Evolutionary conservation across 1,284 basidiomycete genomes (phyloP), one percentile per base, ranked within the genome.

Genomic region (Pseudozyma flocculosa): DNA sequence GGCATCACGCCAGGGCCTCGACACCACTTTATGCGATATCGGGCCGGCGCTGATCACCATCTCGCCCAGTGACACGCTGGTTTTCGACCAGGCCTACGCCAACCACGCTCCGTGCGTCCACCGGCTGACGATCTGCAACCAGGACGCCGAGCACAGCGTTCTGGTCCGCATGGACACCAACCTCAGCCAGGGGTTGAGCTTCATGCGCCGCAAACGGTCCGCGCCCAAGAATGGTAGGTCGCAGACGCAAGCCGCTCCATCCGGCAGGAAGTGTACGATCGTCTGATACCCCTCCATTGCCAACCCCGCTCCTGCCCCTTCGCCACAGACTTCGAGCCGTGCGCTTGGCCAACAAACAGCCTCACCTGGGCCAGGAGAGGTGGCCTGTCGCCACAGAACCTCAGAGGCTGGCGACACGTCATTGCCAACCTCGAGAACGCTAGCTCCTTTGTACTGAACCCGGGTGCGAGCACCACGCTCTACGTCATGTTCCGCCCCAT

Each of bases 361-460:
- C 43, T 64, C 11, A 44, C 45, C 11, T 77, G 75, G 75, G 73
- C 71, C 26, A 50, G 41, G 2, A 62, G 51, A 10, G 72, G 65
- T 34, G 75, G 75, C 13, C 61, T 76, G 7, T 50, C 62, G 23
- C 72, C 75, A 1, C 29, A 60, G 34, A 67, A 72, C 43, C 61
- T 76, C 14, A 55, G 68, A 30, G 63, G 68, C 11, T 54, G 75
- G 60, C 68, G 75, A 48, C 70, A 74, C 41, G 56, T 73, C 37
- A 45, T 63, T 0, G 70, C 73, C 21, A 77, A 75, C 24, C 59
- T 77, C 38, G 72, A 74, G 21, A 47, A 52, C 26, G 66, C 66
- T 4, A 61, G 64, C 36, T 59, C 60, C 2, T 64, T 76, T 48
- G 55, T 68, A 21, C 53, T 76, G 22, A 70, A 65, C 14, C 59